These are phyloP conservation scores for Basidioascus undulatus DNA, from an alignment of 768 basidiomycete species.

Conservation along the genomic window DNA sequence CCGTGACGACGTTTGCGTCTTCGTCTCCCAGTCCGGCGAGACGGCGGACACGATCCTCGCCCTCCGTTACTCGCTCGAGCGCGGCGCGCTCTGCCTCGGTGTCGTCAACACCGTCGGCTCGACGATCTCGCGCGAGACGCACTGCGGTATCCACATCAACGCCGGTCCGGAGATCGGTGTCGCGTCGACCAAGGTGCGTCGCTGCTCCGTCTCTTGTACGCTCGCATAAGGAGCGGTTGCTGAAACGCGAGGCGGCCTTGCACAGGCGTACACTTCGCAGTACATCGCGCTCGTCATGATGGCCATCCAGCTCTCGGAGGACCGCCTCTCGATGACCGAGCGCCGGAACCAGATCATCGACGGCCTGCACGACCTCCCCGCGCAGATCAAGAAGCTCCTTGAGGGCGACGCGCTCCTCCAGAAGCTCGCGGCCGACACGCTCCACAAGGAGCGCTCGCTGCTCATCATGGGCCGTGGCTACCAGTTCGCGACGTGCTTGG, in stretches of 20 bases:
- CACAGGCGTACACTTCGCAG: conserved; percentile 87
- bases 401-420: conserved; percentile 51
- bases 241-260: no score
- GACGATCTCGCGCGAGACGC: conserved; percentile 64
- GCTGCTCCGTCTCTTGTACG: no score
- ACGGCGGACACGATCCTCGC: conserved; percentile 96
- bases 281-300: conserved; percentile 96
- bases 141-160: conserved; percentile 99
- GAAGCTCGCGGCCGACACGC: conserved; percentile 53
- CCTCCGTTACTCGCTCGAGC: conserved; percentile 82
- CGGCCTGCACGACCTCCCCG: conserved; percentile 71
- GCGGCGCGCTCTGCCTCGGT: conserved; percentile 87
- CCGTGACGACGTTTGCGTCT: conserved; percentile 90
- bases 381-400: conserved; percentile 67
- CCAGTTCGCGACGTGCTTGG: conserved; percentile 93
- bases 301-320: conserved; percentile 92
- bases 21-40: conserved; percentile 93
- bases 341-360: conserved; percentile 83
- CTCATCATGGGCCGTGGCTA: conserved; percentile 95
- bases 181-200: conserved; percentile 71
- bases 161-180: conserved; percentile 98
- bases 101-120: conserved; percentile 98
- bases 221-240: no score
- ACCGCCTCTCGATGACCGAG: conserved; percentile 74
- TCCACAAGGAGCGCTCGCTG: conserved; percentile 46